Conservation (phyloP, 495 filamentous ascomycete genomes). For the Friedmanniomyces endolithicus region DNA sequence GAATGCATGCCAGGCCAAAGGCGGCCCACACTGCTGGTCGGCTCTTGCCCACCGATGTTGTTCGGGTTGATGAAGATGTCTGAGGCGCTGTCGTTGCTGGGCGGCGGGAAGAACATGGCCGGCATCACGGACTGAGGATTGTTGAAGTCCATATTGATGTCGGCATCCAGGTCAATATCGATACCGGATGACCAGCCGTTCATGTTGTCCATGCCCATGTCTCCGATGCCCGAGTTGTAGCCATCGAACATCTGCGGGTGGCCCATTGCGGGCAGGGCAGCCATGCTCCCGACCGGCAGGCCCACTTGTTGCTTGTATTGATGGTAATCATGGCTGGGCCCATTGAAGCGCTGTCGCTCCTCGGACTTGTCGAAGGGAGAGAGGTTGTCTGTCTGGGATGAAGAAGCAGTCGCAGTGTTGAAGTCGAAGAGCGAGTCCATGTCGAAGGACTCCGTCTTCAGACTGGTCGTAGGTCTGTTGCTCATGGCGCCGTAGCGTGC, state of each 20-base stretch:
- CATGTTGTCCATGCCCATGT: slow-evolving; percentile 31
- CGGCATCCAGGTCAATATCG: slow-evolving; percentile 41
- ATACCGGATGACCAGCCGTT: slow-evolving; percentile 37
- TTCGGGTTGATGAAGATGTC: slow-evolving; percentile 56
- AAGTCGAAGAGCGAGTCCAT: slow-evolving; percentile 32
- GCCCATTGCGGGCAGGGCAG: slow-evolving; percentile 45
- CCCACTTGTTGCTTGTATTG: slow-evolving; percentile 85
- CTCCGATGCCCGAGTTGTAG: slow-evolving; percentile 34
- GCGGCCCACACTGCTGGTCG: slow-evolving; percentile 47
- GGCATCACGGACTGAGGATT: slow-evolving; percentile 36
- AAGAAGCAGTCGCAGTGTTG: slow-evolving; percentile 17
- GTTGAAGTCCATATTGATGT: slow-evolving; percentile 44
- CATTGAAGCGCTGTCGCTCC: slow-evolving; percentile 49
- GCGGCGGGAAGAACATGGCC: slow-evolving; percentile 37
- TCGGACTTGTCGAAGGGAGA: slow-evolving; percentile 22
- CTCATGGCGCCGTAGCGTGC: slow-evolving; percentile 13
- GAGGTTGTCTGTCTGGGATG: slow-evolving; percentile 7
- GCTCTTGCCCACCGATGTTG: slow-evolving; percentile 48
- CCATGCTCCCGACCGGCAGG: slow-evolving; percentile 62
- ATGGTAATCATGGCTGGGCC: slow-evolving; percentile 85
- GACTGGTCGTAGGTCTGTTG: slow-evolving; percentile 8
- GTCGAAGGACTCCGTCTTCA: slow-evolving; percentile 27
- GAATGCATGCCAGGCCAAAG: slow-evolving; percentile 87
- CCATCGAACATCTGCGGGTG: slow-evolving; percentile 40
- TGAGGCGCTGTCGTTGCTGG: slow-evolving; percentile 13